Evolutionary conservation across 179 eudicot genomes (phyloP).

Genomic region (Patellifolia procumbens): DNA sequence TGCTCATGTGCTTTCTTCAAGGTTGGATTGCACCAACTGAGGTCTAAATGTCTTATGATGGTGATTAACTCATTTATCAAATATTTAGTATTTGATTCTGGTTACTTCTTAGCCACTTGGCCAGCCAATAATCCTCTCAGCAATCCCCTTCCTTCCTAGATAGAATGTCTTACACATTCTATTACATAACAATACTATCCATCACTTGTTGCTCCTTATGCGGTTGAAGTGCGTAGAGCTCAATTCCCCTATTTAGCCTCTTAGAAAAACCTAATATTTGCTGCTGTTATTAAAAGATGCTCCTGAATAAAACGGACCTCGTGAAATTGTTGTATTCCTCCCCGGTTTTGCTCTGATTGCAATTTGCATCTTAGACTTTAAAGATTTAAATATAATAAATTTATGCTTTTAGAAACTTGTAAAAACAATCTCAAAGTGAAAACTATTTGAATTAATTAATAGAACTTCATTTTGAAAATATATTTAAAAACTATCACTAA

Average conservation of each 20-base stretch:
- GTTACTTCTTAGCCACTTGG: neutral
- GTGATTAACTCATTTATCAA: neutral
- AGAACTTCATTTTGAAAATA: neutral
- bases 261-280: neutral
- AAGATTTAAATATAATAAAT: no score
- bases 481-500: neutral
- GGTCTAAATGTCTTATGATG: constrained; percentile 4
- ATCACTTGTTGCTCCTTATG: neutral
- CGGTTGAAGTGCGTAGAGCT: neutral
- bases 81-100: neutral
- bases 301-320: neutral
- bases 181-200: neutral
- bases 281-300: neutral
- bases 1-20: neutral
- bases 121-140: neutral
- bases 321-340: neutral
- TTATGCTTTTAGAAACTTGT: neutral
- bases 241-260: neutral
- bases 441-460: neutral
- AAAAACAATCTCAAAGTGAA: neutral
- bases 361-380: neutral
- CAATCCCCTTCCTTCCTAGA: neutral
- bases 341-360: neutral
- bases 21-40: no score
- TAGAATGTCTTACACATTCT: neutral